These are phyloP conservation scores for Marasmius oreades DNA, from an alignment of 1,284 basidiomycete species.

Conservation along the genomic window DNA sequence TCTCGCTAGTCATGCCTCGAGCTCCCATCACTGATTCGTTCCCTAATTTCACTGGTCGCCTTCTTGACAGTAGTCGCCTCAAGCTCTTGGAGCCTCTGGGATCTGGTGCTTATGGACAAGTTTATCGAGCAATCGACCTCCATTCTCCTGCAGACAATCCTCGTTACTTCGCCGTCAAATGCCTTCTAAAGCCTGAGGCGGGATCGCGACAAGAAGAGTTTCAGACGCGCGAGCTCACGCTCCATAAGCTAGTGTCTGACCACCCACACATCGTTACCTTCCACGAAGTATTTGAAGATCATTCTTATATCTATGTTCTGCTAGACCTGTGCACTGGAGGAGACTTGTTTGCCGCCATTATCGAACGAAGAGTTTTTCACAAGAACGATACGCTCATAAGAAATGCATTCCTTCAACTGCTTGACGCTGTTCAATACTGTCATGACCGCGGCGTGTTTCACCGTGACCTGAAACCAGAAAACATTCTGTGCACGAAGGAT, in stretches of 20 bases:
- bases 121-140: conserved; percentile 68
- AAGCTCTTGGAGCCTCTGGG: conserved; percentile 67
- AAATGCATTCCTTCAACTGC: conserved; percentile 66
- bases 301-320: conserved; percentile 37
- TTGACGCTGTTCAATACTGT: conserved; percentile 76
- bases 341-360: conserved; percentile 50
- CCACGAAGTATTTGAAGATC: conserved; percentile 56
- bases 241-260: conserved; percentile 59
- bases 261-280: conserved; percentile 66
- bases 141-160: conserved; percentile 32
- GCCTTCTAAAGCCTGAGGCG: conserved; percentile 14
- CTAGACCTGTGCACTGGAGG: conserved; percentile 49
- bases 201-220: conserved; percentile 15
- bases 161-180: conserved; percentile 68
- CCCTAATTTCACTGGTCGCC: conserved; percentile 46
- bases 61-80: conserved; percentile 53
- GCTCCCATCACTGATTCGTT: conserved; percentile 32
- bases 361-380: conserved; percentile 36
- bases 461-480: conserved; percentile 88
- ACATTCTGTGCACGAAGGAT: conserved; percentile 66
- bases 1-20: conserved; percentile 32
- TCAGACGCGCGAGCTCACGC: conserved; percentile 31
- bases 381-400: conserved; percentile 58
- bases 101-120: conserved; percentile 77
- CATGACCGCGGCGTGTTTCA: conserved; percentile 75